These are phyloP conservation scores for Globisporangium abappressorium DNA, from an alignment of 352 stramenopile genomes.

Conservation along the genomic window DNA sequence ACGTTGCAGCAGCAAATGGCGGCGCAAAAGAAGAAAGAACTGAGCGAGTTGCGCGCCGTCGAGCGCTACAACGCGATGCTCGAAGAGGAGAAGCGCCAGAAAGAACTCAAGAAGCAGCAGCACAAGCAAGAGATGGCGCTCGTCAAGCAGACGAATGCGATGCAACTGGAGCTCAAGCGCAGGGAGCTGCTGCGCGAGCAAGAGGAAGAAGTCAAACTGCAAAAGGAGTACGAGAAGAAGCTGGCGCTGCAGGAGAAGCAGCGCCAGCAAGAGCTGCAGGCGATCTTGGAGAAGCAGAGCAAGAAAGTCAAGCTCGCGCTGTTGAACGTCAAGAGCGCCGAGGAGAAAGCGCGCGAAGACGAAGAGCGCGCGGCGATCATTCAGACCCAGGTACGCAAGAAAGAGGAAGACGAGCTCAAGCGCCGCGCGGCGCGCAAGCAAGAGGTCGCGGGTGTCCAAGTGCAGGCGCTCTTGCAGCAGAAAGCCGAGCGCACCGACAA, in stretches of 20 bases:
- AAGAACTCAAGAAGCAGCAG: slow-evolving; percentile 40
- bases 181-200: slow-evolving; percentile 34
- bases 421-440: slow-evolving; percentile 32
- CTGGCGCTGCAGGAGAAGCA: slow-evolving; percentile 45
- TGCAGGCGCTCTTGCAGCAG: slow-evolving; percentile 40
- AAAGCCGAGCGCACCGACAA: slow-evolving; percentile 37
- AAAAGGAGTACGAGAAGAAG: slow-evolving; percentile 48
- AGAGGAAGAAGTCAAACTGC: slow-evolving; percentile 38
- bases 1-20: slow-evolving; percentile 35
- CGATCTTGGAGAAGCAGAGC: slow-evolving; percentile 48
- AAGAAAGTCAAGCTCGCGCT: slow-evolving; percentile 54
- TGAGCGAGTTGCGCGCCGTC: slow-evolving; percentile 41
- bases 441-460: slow-evolving; percentile 28
- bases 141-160: slow-evolving; percentile 49
- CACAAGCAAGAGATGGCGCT: slow-evolving; percentile 41
- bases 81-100: slow-evolving; percentile 44
- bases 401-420: slow-evolving; percentile 34
- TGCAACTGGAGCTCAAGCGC: slow-evolving; percentile 51
- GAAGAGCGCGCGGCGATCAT: slow-evolving; percentile 39
- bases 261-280: slow-evolving; percentile 41
- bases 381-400: slow-evolving; percentile 37
- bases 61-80: slow-evolving; percentile 38
- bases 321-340: slow-evolving; percentile 55
- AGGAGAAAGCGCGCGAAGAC: slow-evolving; percentile 59
- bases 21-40: slow-evolving; percentile 35